Conservation (phyloP, 257 asterid species). For the Striga asiatica region DNA sequence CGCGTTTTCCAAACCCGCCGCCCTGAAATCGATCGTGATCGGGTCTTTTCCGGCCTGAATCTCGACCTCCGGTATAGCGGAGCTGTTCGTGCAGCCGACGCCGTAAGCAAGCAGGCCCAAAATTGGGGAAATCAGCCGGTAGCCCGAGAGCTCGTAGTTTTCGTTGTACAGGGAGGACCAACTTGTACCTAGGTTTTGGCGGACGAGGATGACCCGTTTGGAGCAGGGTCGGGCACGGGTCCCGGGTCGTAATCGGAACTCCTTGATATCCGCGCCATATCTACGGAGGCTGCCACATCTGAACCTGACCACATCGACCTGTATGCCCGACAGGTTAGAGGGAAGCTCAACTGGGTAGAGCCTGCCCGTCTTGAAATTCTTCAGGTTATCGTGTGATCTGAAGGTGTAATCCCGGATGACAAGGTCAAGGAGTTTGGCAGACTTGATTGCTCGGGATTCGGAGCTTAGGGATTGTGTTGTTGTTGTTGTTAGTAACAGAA, state of each 20-base stretch:
- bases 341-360: conserved; percentile 51
- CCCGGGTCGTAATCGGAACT: conserved; percentile 45
- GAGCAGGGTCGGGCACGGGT: conserved; percentile 36
- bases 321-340: conserved; percentile 66
- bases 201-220: conserved; percentile 44
- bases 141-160: conserved; percentile 61
- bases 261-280: conserved; percentile 53
- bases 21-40: conserved; percentile 48
- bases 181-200: conserved; percentile 66
- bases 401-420: conserved; percentile 72
- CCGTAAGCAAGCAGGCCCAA: conserved; percentile 62
- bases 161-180: conserved; percentile 71
- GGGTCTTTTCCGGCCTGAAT: conserved; percentile 35
- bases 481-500: conserved; percentile 25
- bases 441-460: conserved; percentile 44
- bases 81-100: not conserved
- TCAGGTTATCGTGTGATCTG: conserved; percentile 40
- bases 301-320: conserved; percentile 41
- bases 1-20: conserved; percentile 3
- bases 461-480: conserved; percentile 10
- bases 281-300: conserved; percentile 77
- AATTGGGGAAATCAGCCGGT: conserved; percentile 61
- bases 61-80: conserved; percentile 30
- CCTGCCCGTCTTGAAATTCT: conserved; percentile 47
- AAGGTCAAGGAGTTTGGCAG: conserved; percentile 64